Conservation (phyloP, 1,139 yeast species). For the Taiozyma sp. region DNA sequence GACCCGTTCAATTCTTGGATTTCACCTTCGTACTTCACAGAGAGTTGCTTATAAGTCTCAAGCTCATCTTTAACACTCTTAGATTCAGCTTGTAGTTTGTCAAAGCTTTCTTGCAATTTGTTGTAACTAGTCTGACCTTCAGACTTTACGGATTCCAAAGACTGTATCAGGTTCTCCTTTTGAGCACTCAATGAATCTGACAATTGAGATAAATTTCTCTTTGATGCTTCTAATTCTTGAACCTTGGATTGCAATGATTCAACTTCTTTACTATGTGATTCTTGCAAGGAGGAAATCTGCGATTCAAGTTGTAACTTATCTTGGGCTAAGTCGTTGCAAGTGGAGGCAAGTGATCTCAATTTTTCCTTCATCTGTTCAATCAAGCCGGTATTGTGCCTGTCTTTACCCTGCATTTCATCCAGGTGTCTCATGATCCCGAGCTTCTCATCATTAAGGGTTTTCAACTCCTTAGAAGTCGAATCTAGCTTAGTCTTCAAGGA, state of each 20-base stretch:
- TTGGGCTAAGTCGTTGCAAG: constrained; percentile 24
- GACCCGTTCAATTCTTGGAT: constrained; percentile 6
- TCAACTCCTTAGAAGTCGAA: constrained; percentile 10
- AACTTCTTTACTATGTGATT: constrained; percentile 7
- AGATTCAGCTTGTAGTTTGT: constrained; percentile 3
- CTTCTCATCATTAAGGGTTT: constrained; percentile 12
- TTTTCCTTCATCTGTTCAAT: constrained; percentile 32
- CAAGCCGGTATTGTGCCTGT: constrained; percentile 24
- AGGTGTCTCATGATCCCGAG: constrained; percentile 17
- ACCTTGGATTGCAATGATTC: constrained; percentile 7
- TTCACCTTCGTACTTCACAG: constrained; percentile 8
- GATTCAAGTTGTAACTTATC: constrained; percentile 21
- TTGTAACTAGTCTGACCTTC: background rate
- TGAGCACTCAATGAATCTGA: constrained; percentile 8
- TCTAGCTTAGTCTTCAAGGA: constrained; percentile 17
- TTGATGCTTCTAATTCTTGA: constrained; percentile 8
- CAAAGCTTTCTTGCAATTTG: constrained; percentile 6
- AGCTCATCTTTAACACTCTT: constrained; percentile 5
- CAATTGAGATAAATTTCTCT: constrained; percentile 4
- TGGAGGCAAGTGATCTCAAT: constrained; percentile 28
- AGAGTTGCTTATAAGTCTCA: constrained; percentile 5
- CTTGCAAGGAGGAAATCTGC: constrained; percentile 7
- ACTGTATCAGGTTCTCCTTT: constrained; percentile 3
- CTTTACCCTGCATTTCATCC: constrained; percentile 23
- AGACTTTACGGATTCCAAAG: constrained; percentile 2